A percentile compares a stretch with the other conserved stretches of the same genome.
These are phyloP conservation scores for Caloboletus firmus DNA, from an alignment of 1,284 basidiomycete genomes.

Conservation along the genomic window DNA sequence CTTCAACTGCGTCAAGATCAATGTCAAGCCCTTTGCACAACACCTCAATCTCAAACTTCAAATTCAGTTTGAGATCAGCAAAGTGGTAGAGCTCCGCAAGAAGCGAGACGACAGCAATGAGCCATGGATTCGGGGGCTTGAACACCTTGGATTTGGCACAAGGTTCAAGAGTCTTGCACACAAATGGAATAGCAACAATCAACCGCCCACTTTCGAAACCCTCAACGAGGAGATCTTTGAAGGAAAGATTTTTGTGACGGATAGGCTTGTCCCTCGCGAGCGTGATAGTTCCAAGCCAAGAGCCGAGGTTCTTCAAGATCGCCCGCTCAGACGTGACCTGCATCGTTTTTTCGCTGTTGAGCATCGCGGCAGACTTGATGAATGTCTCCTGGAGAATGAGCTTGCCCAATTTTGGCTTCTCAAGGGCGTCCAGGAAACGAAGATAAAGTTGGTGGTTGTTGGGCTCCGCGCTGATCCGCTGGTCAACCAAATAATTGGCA, in stretches of 20 bases:
- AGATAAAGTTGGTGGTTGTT: conserved; percentile 98
- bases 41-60: conserved; percentile 99
- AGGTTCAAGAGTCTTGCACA: conserved; percentile 95
- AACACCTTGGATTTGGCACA: conserved; percentile 90
- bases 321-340: conserved; percentile 84
- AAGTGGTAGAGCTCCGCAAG: conserved; percentile 96
- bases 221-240: conserved; percentile 95
- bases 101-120: conserved; percentile 92
- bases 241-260: conserved; percentile 89
- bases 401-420: conserved; percentile 62
- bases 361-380: conserved; percentile 78
- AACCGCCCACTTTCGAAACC: conserved; percentile 92
- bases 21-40: conserved; percentile 91
- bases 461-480: conserved; percentile 93
- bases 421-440: conserved; percentile 85
- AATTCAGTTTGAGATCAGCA: conserved; percentile 94
- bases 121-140: conserved; percentile 96
- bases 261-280: conserved; percentile 92
- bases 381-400: conserved; percentile 94
- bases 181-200: conserved; percentile 95
- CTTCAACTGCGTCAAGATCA: conserved; percentile 84
- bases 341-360: conserved; percentile 93
- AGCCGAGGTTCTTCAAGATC: conserved; percentile 90
- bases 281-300: conserved; percentile 94
- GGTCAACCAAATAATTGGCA: conserved; percentile 94